A percentile compares a stretch with the other conserved stretches of the same genome.
Evolutionary conservation across 176 grass and related monocot species (phyloP).

Genomic region (Carex myosuroides): DNA sequence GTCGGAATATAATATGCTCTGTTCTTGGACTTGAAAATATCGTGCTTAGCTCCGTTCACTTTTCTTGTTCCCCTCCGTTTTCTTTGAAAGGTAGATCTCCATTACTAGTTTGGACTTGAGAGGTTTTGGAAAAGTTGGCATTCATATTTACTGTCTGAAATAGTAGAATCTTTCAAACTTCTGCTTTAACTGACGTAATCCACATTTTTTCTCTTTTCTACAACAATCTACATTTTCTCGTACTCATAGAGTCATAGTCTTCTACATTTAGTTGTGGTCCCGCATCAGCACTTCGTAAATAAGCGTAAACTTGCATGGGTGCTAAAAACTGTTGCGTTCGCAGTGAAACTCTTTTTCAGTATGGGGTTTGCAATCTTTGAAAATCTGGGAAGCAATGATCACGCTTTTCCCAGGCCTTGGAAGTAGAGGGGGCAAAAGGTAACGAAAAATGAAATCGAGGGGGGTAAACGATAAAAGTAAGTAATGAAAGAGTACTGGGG

Average conservation of each 20-base stretch:
- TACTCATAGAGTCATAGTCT: not conserved
- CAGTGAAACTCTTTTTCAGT: constrained; percentile 28
- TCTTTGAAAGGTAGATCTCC: not conserved
- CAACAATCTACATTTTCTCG: not conserved
- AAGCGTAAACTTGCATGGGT: constrained; percentile 7
- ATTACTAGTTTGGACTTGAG: not conserved
- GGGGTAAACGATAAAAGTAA: constrained; percentile 22
- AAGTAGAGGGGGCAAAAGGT: constrained; percentile 6
- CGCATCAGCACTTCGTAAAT: not conserved
- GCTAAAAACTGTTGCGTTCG: not conserved
- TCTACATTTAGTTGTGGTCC: not conserved
- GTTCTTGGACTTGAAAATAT: constrained; percentile 22
- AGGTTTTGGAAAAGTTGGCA: not conserved
- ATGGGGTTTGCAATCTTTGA: constrained; percentile 18
- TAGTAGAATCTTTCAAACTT: constrained; percentile 7
- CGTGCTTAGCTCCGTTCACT: constrained; percentile 1
- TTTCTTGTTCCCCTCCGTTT: not conserved
- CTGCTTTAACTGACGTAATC: constrained; percentile 19
- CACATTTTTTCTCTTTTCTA: too few relatives aligned
- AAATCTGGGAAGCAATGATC: constrained; percentile 32
- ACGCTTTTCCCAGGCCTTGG: not conserved
- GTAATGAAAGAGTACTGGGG: not conserved
- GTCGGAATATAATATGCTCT: constrained; percentile 1
- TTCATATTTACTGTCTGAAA: not conserved
- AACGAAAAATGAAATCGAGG: constrained; percentile 8